These are phyloP conservation scores for Puccinia coronata DNA, from an alignment of 1,284 basidiomycete species.

Conservation along the genomic window DNA sequence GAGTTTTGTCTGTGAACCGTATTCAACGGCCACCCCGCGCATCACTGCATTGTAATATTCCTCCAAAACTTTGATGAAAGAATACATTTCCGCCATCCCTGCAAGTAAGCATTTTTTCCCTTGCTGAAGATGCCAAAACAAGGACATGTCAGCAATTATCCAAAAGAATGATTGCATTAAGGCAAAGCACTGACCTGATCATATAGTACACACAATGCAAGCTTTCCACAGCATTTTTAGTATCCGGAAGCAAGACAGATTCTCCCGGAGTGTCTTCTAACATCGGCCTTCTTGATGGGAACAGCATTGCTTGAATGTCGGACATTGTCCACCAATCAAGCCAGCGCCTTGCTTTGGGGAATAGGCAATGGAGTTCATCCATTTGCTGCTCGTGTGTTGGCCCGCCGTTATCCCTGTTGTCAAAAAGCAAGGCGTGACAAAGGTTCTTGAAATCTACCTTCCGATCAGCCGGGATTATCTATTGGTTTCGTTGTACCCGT, in stretches of 20 bases:
- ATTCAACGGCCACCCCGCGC: background rate
- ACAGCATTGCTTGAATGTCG: conserved; percentile 4
- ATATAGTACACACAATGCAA: conserved; percentile 15
- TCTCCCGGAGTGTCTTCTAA: background rate
- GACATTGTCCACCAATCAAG: conserved; percentile 26
- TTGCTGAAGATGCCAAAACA: no score
- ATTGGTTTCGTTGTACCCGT: background rate
- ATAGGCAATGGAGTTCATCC: background rate
- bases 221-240: background rate
- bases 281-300: background rate
- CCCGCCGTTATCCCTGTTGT: background rate
- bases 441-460: no score
- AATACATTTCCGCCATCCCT: background rate
- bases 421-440: background rate
- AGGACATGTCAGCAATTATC: no score
- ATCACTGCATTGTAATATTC: background rate
- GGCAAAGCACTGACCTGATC: no score
- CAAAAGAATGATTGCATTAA: no score
- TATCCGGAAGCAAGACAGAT: background rate
- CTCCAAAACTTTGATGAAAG: background rate
- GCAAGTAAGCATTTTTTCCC: background rate
- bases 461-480: no score
- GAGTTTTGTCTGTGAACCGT: background rate
- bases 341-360: conserved; percentile 3
- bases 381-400: background rate